Base-by-base conservation (phyloP, 2,329 filamentous ascomycete genomes). In the Hypoxylon sp. region DNA sequence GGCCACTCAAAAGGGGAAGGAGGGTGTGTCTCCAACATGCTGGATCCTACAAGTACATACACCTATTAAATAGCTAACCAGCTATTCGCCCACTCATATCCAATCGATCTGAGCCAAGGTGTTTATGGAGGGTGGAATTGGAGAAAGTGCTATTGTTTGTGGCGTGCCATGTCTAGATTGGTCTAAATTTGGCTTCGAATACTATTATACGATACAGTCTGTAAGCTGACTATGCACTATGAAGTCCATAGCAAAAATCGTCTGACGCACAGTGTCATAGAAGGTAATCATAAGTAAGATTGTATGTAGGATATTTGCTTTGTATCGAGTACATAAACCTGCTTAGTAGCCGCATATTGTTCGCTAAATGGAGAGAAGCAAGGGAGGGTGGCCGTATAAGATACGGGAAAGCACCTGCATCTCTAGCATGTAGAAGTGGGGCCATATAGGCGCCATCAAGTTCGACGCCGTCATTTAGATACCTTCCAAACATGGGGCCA, bases 21-120 rank as follows among this genome's bases (percentile, higher is more conserved):
- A 63, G 62, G 68, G 68, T 22, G 68, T 68, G 60, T 68, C 44
- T 62, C 44, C 55, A 68, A 60, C 52, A 59, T 61, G n/a, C 30
- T 44, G 30, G 20, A 57, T 52, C 48, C 30, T 28, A 22, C n/a
- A n/a, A n/a, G n/a, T n/a, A n/a, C n/a, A n/a, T n/a, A n/a, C 28
- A 8, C 30, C 30, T 24, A 26, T 53, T 20, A n/a, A 20, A 55
- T 20, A 51, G 38, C 22, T 42, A 59, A 54, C 32, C 30, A 26
- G 30, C 42, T n/a, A 51, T 48, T 56, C 50, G 33, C 32, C 55
- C 38, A 55, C 12, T 50, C 54, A 53, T 50, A 53, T 58, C 24
- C 53, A 53, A 63, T 26, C 32, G 20, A 48, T 57, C 38, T 38
- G 40, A 45, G 28, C 49, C 49, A 44, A 52, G 50, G 33, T 48